Conservation (phyloP, 2,329 filamentous ascomycete genomes). For the Diaporthe vexans region DNA sequence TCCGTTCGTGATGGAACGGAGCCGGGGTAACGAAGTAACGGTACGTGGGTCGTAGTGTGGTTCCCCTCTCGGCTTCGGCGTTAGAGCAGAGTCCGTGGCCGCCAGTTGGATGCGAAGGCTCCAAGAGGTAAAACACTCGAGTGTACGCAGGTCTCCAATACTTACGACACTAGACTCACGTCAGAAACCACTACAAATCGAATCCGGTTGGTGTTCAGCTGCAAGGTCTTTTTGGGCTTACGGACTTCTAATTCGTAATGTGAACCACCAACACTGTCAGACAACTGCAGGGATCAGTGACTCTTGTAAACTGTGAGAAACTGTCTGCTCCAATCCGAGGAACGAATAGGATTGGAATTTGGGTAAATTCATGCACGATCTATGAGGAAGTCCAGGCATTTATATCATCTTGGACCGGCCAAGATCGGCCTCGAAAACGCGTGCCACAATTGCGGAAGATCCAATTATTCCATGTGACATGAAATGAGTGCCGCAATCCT, state of each 20-base stretch:
- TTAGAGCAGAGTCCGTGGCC: background rate
- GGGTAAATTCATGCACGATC: no score
- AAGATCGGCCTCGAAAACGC: background rate
- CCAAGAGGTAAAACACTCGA: background rate
- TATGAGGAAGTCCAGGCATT: background rate
- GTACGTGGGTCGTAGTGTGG: background rate
- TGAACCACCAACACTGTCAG: background rate
- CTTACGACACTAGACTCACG: background rate
- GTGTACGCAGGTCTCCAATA: background rate
- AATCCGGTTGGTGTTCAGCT: background rate
- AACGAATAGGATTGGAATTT: no score
- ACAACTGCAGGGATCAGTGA: background rate
- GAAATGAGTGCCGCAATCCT: background rate
- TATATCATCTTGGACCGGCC: no score
- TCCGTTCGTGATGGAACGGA: background rate
- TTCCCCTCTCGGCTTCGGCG: conserved; percentile 15
- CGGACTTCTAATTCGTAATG: no score
- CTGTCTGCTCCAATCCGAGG: background rate
- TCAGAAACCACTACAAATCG: background rate
- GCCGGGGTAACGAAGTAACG: background rate
- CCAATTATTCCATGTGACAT: background rate
- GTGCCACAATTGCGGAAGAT: background rate
- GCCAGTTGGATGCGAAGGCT: background rate
- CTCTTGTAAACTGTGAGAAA: no score
- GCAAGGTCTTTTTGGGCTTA: background rate